Percentiles rank a stretch among this genome's conserved stretches.
Evolutionary conservation across 2,329 filamentous ascomycete species (phyloP).

Genomic region (Aspergillus aculeatinus): DNA sequence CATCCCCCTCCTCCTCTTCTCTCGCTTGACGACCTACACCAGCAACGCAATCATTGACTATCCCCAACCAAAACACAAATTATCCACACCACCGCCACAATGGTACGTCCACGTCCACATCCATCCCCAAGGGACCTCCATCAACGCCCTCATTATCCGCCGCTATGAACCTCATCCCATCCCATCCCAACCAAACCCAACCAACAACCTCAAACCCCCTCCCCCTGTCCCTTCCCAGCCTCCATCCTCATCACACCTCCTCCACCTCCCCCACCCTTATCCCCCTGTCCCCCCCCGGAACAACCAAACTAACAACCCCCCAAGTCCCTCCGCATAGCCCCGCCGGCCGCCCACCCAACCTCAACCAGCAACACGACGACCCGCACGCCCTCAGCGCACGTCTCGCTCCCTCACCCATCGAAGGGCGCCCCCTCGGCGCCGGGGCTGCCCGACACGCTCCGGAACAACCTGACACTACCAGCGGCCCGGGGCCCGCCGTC

Average conservation of each 20-base stretch:
- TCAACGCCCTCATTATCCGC: not conserved
- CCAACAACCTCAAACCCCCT: not conserved
- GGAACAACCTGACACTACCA: conserved; percentile 72
- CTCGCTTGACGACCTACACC: not conserved
- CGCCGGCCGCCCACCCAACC: conserved; percentile 64
- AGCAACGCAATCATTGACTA: not conserved
- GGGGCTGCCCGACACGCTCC: conserved; percentile 89
- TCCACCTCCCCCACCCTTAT: not conserved
- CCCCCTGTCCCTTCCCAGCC: too few relatives aligned
- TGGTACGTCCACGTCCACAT: conserved; percentile 28
- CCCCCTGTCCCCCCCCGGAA: not conserved
- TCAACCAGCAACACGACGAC: conserved; percentile 65
- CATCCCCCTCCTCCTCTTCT: conserved; percentile 6
- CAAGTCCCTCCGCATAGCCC: conserved; percentile 87
- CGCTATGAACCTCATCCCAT: not conserved
- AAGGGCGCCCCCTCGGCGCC: conserved; percentile 84
- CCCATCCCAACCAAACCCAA: conserved; percentile 1
- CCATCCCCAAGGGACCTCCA: conserved; percentile 7
- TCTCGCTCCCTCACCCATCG: conserved; percentile 55
- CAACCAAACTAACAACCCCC: conserved; percentile 8
- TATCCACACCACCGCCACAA: conserved; percentile 20
- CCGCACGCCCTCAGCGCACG: conserved; percentile 39
- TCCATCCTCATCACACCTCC: not conserved
- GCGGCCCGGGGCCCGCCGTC: conserved; percentile 49
- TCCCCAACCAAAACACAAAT: not conserved